Evolutionary conservation across 2,329 filamentous ascomycete species (phyloP), one percentile per base, ranked within the genome.

Genomic region (Claviceps pazoutovae): DNA sequence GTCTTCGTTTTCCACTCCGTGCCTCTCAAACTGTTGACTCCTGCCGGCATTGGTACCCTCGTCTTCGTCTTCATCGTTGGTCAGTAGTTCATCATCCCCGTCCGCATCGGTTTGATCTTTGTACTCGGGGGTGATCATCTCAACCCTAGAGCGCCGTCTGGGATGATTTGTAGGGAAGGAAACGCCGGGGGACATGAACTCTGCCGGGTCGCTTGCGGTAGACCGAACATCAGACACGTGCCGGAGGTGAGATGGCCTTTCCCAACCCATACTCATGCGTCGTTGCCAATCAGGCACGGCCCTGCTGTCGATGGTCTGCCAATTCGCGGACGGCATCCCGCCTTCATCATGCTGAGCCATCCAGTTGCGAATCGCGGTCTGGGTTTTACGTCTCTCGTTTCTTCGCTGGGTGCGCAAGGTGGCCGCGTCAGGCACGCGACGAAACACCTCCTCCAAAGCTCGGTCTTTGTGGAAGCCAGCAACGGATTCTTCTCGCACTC

Each of bases 401-500:
- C 78, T 74, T 48, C 76, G 74, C 47, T 79, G 76, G 1, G 76
- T 82, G 17, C 78, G 75, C 50, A 83, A 68, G 2, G 80, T 74
- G 7, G 76, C 76, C 48, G 79, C 73, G 54, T 84, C 83, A 30
- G 86, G 88, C 0, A 82, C 80, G 17, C 79, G 74, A 55, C 88
- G 78, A 64, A 97, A 97, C 0, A 97, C 88, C 62, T 96, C 90
- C 57, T 95, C 91, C 21, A 97, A 71, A 7, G 88, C 90, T 50
- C 82, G 83, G 59, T 96, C 90, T 62, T 96, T 95, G 59, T 91
- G 86, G 60, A 85, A 91, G 1, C 89, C 93, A 38, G 86, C 82
- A 50, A 95, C 81, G 0, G 90, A 96, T 54, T 90, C 89, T 63
- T 95, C 89, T 45, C 88, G 81, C 26, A 89, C 74, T 17, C 88